Evolutionary conservation across 192 early-diverging fungal species (phyloP).

Genomic region (Piromyces finnis): DNA sequence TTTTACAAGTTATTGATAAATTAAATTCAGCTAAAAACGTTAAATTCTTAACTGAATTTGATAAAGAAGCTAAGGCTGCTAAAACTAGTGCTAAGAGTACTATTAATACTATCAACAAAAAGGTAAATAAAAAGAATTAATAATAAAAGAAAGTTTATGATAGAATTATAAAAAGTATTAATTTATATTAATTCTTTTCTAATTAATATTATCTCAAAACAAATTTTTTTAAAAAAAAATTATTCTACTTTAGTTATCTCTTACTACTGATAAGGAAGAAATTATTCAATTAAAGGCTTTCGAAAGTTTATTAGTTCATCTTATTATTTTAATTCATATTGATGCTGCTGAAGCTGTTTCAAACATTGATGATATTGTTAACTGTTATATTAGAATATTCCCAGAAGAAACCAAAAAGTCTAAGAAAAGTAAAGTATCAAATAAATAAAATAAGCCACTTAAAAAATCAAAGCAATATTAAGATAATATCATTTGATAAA

Average conservation of each 20-base stretch:
- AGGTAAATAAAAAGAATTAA: neutral
- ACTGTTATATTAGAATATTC: neutral
- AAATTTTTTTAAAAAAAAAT: too few relatives aligned
- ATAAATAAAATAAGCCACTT: too few relatives aligned
- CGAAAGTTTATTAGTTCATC: conserved; percentile 51
- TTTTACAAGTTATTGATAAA: neutral
- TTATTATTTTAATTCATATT: conserved; percentile 39
- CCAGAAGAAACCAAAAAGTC: neutral
- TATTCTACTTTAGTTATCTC: too few relatives aligned
- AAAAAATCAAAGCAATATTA: too few relatives aligned
- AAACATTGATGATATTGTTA: conserved; percentile 17
- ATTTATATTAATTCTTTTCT: too few relatives aligned
- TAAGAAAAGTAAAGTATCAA: neutral
- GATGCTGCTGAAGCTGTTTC: conserved; percentile 45
- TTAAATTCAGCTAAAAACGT: neutral
- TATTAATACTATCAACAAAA: neutral
- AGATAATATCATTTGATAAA: too few relatives aligned
- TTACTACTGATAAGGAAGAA: conserved; percentile 7
- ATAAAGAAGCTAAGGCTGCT: neutral
- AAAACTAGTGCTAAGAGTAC: neutral
- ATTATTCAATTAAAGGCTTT: conserved; percentile 44
- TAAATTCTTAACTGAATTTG: neutral
- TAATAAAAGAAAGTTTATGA: neutral
- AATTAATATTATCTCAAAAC: too few relatives aligned
- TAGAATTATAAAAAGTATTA: neutral